Percentiles rank a stretch among this genome's conserved stretches.
These are phyloP conservation scores for Ogataea methylovora DNA, from an alignment of 805 yeast genomes.

Conservation along the genomic window DNA sequence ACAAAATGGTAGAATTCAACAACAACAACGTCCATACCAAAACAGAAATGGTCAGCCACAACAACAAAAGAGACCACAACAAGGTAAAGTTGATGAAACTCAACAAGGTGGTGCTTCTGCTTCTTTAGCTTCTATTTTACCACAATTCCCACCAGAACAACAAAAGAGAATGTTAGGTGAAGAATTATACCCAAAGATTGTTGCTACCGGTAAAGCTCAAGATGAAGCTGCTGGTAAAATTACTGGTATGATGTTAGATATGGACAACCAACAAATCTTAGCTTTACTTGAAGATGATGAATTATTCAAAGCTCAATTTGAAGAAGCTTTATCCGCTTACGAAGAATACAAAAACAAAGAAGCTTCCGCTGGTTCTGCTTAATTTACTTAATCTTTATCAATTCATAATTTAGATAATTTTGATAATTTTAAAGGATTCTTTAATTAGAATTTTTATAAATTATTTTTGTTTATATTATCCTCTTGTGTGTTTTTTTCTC, in stretches of 20 bases:
- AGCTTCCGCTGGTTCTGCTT: conserved; percentile 6
- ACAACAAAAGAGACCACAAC: conserved; percentile 16
- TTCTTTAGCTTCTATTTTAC: conserved; percentile 52
- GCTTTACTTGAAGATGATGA: conserved; percentile 86
- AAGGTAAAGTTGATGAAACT: conserved; percentile 19
- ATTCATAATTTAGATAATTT: too few relatives aligned
- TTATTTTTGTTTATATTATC: too few relatives aligned
- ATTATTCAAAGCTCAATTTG: conserved; percentile 81
- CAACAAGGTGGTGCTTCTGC: conserved; percentile 26
- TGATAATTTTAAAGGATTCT: too few relatives aligned
- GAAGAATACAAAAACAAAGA: conserved; percentile 74
- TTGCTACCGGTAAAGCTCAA: conserved; percentile 76
- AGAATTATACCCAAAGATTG: conserved; percentile 89
- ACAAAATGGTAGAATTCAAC: conserved; percentile 44
- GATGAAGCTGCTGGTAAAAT: conserved; percentile 98
- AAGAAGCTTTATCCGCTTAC: conserved; percentile 92
- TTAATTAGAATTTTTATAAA: too few relatives aligned
- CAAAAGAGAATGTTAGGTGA: conserved; percentile 98
- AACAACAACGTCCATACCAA: conserved; percentile 36
- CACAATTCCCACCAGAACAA: conserved; percentile 72
- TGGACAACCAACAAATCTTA: conserved; percentile 86
- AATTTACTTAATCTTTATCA: too few relatives aligned
- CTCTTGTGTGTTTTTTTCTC: too few relatives aligned
- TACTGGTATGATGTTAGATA: conserved; percentile 97
- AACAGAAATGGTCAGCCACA: conserved; percentile 27